Evolutionary conservation across 1,139 yeast genomes (phyloP), one percentile per base, ranked within the genome.

Genomic region (Pichia sp.): DNA sequence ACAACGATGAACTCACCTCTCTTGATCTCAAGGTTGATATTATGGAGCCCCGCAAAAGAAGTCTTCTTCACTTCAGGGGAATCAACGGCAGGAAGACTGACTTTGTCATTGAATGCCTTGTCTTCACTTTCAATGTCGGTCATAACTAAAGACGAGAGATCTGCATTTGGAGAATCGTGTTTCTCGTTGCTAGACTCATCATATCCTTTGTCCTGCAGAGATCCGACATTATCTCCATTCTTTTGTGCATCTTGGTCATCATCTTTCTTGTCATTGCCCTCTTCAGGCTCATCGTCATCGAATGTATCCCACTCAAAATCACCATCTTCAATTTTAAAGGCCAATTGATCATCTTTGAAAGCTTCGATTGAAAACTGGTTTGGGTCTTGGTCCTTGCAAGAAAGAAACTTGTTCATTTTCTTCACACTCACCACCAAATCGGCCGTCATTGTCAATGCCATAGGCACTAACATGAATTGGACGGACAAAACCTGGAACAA

Each of bases 1-100:
- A 85, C 72, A 56, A 83, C 83, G 2, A 85, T 71, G 57, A 85
- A 81, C 62, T 84, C 88, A 6, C 85, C 85, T 52, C 73, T 72
- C 49, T 70, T 66, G 51, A 84, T 70, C 1, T 66, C 56, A 10
- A 84, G 63, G 57, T 76, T 69, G 42, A 83, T 67, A 56, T 79
- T 64, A 6, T 70, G 61, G 56, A 84, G 75, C 0, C 85, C 84
- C 6, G 67, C 64, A 54, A 75, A 75, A 8, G 46, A 45, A 2
- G 60, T 52, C 23, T 49, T 51, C 16, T 19, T 36, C n/a, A 52
- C 29, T 11, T 31, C 46, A 48, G 47, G 50, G 8, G 10, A n/a
- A 19, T 43, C 49, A 29, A 32, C 47, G 16, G 49, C 36, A 4
- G 29, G 15, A 10, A 16, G 19, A n/a, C 36, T 29, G 26, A 45